Evolutionary conservation across 768 basidiomycete genomes (phyloP).

Genomic region (Rhizopogon vinicolor): DNA sequence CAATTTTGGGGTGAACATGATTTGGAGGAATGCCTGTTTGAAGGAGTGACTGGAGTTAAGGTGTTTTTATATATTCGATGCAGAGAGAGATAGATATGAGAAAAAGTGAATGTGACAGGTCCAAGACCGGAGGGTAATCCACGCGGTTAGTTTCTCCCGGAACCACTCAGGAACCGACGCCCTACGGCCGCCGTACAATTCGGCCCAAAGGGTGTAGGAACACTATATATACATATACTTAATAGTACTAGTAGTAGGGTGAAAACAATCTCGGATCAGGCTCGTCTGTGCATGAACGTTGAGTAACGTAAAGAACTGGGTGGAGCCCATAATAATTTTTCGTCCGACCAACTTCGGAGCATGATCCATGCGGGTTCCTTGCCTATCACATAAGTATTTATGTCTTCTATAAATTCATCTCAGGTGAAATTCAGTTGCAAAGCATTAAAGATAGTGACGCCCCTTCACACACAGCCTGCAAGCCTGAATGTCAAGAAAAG

Average conservation of each 20-base stretch:
- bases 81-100: slow-evolving; percentile 13
- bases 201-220: slow-evolving; percentile 17
- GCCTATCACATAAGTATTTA: too few species aligned
- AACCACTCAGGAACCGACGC: slow-evolving; percentile 18
- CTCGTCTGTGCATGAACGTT: too few species aligned
- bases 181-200: slow-evolving; percentile 20
- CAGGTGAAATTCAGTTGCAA: not conserved
- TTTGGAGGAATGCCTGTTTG: slow-evolving; percentile 1
- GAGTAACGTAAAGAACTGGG: too few species aligned
- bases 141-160: slow-evolving; percentile 12
- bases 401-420: too few species aligned
- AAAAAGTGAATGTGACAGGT: slow-evolving; percentile 12
- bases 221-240: not conserved
- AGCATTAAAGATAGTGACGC: slow-evolving; percentile 1
- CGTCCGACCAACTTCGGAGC: too few species aligned
- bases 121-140: not conserved
- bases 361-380: too few species aligned
- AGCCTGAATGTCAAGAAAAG: not conserved
- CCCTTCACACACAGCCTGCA: slow-evolving; percentile 2
- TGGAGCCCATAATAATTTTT: too few species aligned
- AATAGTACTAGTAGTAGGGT: not conserved
- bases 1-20: slow-evolving; percentile 17
- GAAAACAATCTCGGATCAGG: not conserved
- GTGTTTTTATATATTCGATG: slow-evolving; percentile 18
- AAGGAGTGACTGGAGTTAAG: not conserved